Percentiles rank a stretch among this genome's conserved stretches.
These are phyloP conservation scores for Pholiota microspora DNA, from an alignment of 768 basidiomycete genomes.

Conservation along the genomic window DNA sequence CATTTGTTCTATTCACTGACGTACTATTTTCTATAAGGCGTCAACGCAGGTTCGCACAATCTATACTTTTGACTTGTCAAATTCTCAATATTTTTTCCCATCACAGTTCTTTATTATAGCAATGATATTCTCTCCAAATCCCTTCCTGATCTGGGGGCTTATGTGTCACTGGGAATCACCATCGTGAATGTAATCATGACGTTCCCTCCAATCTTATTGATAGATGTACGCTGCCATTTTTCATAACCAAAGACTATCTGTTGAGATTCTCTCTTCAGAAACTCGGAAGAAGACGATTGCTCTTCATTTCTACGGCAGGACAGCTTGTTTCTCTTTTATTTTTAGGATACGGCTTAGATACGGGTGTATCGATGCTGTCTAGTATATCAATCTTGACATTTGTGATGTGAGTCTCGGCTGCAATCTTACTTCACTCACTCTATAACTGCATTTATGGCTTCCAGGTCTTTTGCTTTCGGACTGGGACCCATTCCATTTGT, in stretches of 20 bases:
- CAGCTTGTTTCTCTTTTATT: constrained; percentile 62
- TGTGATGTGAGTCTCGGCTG: constrained; percentile 57
- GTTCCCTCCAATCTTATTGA: constrained; percentile 82
- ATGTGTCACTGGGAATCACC: constrained; percentile 82
- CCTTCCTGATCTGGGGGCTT: constrained; percentile 75
- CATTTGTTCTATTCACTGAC: background rate
- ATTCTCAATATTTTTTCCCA: constrained; percentile 2
- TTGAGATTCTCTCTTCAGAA: constrained; percentile 39
- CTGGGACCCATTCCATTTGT: constrained; percentile 93
- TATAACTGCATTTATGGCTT: background rate
- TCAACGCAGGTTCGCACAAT: constrained; percentile 59
- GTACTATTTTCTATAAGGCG: constrained; percentile 42
- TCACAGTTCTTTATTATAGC: constrained; percentile 85
- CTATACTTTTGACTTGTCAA: background rate
- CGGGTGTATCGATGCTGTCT: constrained; percentile 54
- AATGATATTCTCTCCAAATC: constrained; percentile 82
- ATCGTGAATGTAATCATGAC: constrained; percentile 82
- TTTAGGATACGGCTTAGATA: constrained; percentile 72
- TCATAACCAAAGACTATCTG: background rate
- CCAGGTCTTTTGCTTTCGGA: constrained; percentile 83
- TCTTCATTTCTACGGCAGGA: constrained; percentile 65
- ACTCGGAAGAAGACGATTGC: constrained; percentile 67
- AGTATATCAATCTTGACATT: constrained; percentile 78
- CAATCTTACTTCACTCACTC: background rate
- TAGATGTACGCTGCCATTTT: constrained; percentile 55